phyloP scores from a whole-genome alignment of 177 flowering plant species.

The Vitis hybrid region DNA sequence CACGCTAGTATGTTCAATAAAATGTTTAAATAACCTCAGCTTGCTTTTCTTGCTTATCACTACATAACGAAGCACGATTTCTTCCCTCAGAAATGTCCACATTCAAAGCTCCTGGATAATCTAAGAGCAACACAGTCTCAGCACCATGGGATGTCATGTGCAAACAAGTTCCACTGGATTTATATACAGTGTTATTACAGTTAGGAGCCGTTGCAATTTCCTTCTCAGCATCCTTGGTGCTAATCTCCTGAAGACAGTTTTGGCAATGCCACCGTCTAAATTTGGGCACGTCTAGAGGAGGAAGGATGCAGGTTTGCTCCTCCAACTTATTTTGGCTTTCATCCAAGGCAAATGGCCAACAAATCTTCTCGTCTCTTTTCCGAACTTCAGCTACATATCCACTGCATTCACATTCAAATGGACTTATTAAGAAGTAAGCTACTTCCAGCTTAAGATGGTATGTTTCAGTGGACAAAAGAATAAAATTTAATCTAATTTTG shows the following conservation, averaged over 20 bases:
- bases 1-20: not conserved
- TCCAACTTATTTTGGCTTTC: slow-evolving; percentile 18
- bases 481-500: no score
- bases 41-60: slow-evolving; percentile 25
- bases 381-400: slow-evolving; percentile 61
- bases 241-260: slow-evolving; percentile 34
- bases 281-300: slow-evolving; percentile 46
- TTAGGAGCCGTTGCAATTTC: slow-evolving; percentile 12
- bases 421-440: no score
- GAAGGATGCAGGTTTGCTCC: slow-evolving; percentile 29
- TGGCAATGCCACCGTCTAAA: slow-evolving; percentile 64
- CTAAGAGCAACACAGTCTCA: slow-evolving; percentile 15
- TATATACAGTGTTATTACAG: slow-evolving; percentile 4
- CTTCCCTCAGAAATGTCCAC: slow-evolving; percentile 14
- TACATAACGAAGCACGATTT: slow-evolving; percentile 3
- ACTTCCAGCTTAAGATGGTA: no score
- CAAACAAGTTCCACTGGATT: slow-evolving; percentile 14
- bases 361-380: slow-evolving; percentile 38
- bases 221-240: slow-evolving; percentile 8
- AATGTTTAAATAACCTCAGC: slow-evolving; percentile 9
- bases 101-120: slow-evolving; percentile 11
- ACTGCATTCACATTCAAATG: slow-evolving; percentile 34
- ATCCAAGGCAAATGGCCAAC: slow-evolving; percentile 55
- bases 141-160: slow-evolving; percentile 11
- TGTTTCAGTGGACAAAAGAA: no score